Conservation (phyloP, 306 rosid species). For the Castanea sativa region DNA sequence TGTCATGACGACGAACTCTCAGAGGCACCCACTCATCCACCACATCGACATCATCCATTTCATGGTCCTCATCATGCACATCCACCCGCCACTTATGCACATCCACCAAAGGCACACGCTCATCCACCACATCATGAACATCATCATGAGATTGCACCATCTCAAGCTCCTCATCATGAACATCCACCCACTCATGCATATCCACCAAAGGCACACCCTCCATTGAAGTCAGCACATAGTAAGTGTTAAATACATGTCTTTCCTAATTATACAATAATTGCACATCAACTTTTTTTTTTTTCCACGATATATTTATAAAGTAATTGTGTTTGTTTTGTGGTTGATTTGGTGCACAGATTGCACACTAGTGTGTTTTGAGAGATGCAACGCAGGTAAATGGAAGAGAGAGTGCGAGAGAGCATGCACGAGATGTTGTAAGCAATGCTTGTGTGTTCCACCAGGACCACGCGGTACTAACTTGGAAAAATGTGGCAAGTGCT, state of each 20-base stretch:
- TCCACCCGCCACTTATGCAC: too few relatives aligned
- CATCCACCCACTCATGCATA: too few relatives aligned
- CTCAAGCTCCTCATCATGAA: too few relatives aligned
- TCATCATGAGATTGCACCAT: too few relatives aligned
- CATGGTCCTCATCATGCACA: too few relatives aligned
- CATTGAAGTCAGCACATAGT: slow-evolving; percentile 49
- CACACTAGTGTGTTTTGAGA: slow-evolving; percentile 44
- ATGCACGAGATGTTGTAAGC: slow-evolving; percentile 68
- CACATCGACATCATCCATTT: not conserved
- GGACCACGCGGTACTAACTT: slow-evolving; percentile 74
- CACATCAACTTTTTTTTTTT: not conserved
- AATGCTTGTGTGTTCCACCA: slow-evolving; percentile 88
- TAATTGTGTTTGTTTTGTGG: not conserved
- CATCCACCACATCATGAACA: too few relatives aligned
- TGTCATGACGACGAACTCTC: slow-evolving; percentile 32
- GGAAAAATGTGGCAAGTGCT: slow-evolving; percentile 80
- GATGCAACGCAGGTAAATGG: slow-evolving; percentile 64
- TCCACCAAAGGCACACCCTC: slow-evolving; percentile 25
- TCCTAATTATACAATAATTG: not conserved
- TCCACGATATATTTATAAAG: not conserved
- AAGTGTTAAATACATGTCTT: not conserved
- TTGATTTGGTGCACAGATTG: slow-evolving; percentile 47
- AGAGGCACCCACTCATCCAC: not conserved
- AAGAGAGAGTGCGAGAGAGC: slow-evolving; percentile 58
- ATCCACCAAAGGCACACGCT: too few relatives aligned